A percentile compares a stretch with the other conserved stretches of the same genome.
Evolutionary conservation across 441 rosid species (phyloP).

Genomic region (Erysimum cheiri): DNA sequence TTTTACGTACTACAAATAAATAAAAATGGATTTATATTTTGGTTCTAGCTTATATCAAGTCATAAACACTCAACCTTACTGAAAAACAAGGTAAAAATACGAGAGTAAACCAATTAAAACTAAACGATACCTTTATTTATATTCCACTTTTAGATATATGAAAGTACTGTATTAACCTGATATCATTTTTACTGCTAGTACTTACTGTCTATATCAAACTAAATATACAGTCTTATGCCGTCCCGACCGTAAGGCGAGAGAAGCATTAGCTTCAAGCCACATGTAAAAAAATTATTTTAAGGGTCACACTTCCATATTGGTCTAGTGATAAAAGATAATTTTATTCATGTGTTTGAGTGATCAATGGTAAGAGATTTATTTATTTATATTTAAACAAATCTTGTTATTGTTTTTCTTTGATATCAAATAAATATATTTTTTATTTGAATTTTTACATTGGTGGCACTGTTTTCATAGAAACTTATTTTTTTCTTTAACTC

Average conservation of each 20-base stretch:
- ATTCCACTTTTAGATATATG: background rate
- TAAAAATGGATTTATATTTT: background rate
- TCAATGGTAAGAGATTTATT: background rate
- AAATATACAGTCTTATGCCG: background rate
- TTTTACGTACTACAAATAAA: slow-evolving; percentile 3
- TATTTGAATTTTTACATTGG: no score
- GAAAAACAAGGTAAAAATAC: background rate
- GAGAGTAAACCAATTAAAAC: background rate
- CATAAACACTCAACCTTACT: background rate
- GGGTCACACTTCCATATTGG: no score
- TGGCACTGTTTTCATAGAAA: no score
- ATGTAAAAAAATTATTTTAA: no score
- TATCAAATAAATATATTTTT: no score
- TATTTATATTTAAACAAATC: no score
- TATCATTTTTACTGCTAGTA: background rate
- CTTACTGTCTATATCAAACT: background rate
- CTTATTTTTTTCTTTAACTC: no score
- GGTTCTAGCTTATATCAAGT: background rate
- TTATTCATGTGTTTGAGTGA: no score
- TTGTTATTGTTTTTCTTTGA: no score
- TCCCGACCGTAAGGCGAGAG: no score
- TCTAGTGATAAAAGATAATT: no score
- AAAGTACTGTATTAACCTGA: background rate
- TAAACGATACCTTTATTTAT: background rate
- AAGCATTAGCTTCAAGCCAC: no score